Evolutionary conservation across 163 green algal genomes (phyloP), one percentile per base, ranked within the genome.

Genomic region (Scenedesmus sp.): DNA sequence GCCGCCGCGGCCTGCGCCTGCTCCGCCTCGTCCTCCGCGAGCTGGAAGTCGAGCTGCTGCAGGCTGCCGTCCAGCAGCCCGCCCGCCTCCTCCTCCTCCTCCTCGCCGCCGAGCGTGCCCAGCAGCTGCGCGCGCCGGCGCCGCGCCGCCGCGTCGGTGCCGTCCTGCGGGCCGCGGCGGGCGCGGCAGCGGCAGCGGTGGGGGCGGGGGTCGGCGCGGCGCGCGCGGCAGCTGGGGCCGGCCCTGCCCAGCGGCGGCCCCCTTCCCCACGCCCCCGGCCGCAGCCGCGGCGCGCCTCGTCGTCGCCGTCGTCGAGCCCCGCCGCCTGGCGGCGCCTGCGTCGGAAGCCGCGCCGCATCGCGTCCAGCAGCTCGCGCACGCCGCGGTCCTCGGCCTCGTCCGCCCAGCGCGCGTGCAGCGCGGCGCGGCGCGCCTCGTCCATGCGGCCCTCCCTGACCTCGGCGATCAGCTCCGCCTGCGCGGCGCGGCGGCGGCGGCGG

Each of bases 121-220:
- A 84, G 77, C 56, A 87, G 63, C 29, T 82, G 56, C 4, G 82
- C 82, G 44, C 82, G 82, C 18, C 82, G 76, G 13, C 77, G 70
- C n/a, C 81, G 63, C 4, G 82, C 70, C 24, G 71, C 82, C 22
- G 62, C 36, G 63, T 87, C 82, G 15, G 69, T 84, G 20, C 76
- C 31, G 33, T 84, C 82, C 76, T 87, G 75, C 31, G 31, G 9
- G 26, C n/a, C 51, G 29, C 15, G 18, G 11, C 47, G 51, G 13
- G 29, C 54, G 20, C 0, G 28, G 10, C 42, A 39, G 2, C 17
- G 11, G 47, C 26, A 58, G n/a, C n/a, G n/a, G n/a, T n/a, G n/a
- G n/a, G n/a, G n/a, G n/a, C n/a, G n/a, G n/a, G n/a, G n/a, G n/a
- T n/a, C n/a, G n/a, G n/a, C n/a, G n/a, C n/a, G n/a, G n/a, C n/a